Percentiles rank a stretch among this genome's conserved stretches.
Evolutionary conservation across 1,284 basidiomycete species (phyloP).

Genomic region (Hymenochaete sp.): DNA sequence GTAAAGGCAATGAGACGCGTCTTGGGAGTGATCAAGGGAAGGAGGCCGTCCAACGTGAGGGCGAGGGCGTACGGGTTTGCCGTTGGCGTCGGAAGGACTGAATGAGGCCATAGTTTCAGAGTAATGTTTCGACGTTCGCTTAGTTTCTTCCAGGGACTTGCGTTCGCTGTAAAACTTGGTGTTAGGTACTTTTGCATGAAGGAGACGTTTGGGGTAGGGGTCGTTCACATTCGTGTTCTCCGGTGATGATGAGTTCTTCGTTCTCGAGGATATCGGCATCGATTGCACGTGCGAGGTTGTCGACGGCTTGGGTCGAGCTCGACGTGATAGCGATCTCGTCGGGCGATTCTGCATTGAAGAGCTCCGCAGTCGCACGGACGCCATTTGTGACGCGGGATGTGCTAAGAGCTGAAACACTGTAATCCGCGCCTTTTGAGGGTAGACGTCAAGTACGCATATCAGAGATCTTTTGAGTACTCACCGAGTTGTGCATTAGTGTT

Average conservation of each 20-base stretch:
- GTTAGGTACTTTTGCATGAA: neutral
- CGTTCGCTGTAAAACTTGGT: slow-evolving; percentile 44
- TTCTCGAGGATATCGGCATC: slow-evolving; percentile 43
- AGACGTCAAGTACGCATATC: too few relatives aligned
- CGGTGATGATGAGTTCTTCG: slow-evolving; percentile 68
- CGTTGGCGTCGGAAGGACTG: slow-evolving; percentile 31
- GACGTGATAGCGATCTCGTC: slow-evolving; percentile 61
- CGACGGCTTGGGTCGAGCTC: slow-evolving; percentile 59
- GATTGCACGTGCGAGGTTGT: slow-evolving; percentile 55
- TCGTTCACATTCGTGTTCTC: slow-evolving; percentile 65
- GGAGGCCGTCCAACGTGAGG: slow-evolving; percentile 48
- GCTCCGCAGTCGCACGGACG: slow-evolving; percentile 41
- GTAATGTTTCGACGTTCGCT: slow-evolving; percentile 47
- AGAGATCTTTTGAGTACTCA: slow-evolving; percentile 9
- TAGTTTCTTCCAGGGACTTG: slow-evolving; percentile 70
- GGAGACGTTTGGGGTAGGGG: neutral
- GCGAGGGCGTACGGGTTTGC: slow-evolving; percentile 60
- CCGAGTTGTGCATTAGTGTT: slow-evolving; percentile 69
- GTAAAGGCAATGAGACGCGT: slow-evolving; percentile 70
- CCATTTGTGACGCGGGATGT: slow-evolving; percentile 47
- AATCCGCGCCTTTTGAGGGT: slow-evolving; percentile 42
- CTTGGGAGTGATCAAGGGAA: slow-evolving; percentile 50
- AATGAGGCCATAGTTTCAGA: slow-evolving; percentile 53
- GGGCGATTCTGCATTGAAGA: slow-evolving; percentile 53
- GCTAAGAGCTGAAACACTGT: slow-evolving; percentile 46